Percentiles rank a stretch among this genome's conserved stretches.
Conservation (phyloP, 768 basidiomycete species). For the Pulveroboletus sp. region DNA sequence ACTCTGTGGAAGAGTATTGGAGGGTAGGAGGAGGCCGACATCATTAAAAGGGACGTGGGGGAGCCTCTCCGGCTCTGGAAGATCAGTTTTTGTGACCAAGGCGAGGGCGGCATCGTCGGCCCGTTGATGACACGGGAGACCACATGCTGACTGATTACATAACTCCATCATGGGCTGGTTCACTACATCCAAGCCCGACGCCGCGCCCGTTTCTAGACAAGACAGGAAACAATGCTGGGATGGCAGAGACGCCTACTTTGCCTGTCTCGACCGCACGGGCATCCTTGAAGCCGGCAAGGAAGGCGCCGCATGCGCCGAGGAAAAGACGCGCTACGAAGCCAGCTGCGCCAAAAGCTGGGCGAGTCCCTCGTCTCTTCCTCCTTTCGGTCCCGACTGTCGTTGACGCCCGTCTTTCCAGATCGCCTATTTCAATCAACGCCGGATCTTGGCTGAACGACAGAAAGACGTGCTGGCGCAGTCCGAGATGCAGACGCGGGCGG, state of each 20-base stretch:
- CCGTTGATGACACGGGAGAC: too few relatives aligned
- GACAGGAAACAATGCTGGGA: constrained; percentile 87
- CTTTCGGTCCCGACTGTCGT: neutral
- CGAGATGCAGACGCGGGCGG: constrained; percentile 34
- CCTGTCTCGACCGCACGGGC: constrained; percentile 67
- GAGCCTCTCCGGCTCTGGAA: too few relatives aligned
- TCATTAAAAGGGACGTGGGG: too few relatives aligned
- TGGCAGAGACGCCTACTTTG: constrained; percentile 75
- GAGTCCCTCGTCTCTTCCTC: constrained; percentile 26
- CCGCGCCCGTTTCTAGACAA: constrained; percentile 46
- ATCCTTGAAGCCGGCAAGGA: constrained; percentile 79
- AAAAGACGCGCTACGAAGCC: constrained; percentile 59
- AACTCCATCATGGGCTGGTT: constrained; percentile 35
- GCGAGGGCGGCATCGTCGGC: too few relatives aligned
- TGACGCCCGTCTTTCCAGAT: constrained; percentile 55
- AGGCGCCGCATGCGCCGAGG: constrained; percentile 48
- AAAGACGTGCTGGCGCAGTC: constrained; percentile 60
- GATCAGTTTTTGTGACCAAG: too few relatives aligned
- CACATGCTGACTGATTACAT: constrained; percentile 18
- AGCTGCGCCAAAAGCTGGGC: constrained; percentile 92
- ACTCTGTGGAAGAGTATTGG: neutral
- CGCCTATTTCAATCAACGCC: constrained; percentile 90
- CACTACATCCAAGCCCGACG: constrained; percentile 35
- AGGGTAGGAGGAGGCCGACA: too few relatives aligned
- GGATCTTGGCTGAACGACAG: constrained; percentile 77